phyloP scores from a whole-genome alignment of 257 asterid genomes.

The Knoxia roxburghii region DNA sequence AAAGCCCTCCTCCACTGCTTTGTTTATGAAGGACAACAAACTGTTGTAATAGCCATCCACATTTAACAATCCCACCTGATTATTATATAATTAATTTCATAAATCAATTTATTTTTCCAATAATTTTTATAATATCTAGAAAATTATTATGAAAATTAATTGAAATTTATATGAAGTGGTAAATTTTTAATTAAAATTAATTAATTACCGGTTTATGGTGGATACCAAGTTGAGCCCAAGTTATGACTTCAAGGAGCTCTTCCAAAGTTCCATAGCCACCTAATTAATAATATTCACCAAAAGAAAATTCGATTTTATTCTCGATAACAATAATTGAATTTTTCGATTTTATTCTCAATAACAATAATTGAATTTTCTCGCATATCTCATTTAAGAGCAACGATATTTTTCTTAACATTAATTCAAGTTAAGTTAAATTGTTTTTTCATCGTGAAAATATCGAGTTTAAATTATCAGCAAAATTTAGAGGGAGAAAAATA shows the following conservation, averaged over 20 bases:
- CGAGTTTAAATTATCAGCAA: too few species aligned
- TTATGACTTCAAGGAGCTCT: conserved; percentile 37
- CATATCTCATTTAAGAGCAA: too few species aligned
- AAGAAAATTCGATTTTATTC: not conserved
- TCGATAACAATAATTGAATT: too few species aligned
- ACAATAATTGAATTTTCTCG: too few species aligned
- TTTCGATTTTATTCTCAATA: too few species aligned
- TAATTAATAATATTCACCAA: not conserved
- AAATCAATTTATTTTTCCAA: too few species aligned
- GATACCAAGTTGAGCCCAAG: conserved; percentile 46
- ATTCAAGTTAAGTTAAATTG: too few species aligned
- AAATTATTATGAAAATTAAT: not conserved
- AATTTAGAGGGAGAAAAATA: too few species aligned
- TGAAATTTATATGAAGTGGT: not conserved
- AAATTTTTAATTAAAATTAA: not conserved
- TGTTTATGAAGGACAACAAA: conserved; percentile 29
- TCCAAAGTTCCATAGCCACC: conserved; percentile 45
- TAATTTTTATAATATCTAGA: too few species aligned
- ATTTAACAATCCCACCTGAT: conserved; percentile 32
- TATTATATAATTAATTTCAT: too few species aligned
- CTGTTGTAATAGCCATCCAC: conserved; percentile 38
- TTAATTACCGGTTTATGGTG: conserved; percentile 34
- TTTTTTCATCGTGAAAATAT: too few species aligned
- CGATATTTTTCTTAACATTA: too few species aligned
- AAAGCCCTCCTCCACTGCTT: conserved; percentile 41